Conservation (phyloP, 169 alveolate genomes). For the Babesia ovata region DNA sequence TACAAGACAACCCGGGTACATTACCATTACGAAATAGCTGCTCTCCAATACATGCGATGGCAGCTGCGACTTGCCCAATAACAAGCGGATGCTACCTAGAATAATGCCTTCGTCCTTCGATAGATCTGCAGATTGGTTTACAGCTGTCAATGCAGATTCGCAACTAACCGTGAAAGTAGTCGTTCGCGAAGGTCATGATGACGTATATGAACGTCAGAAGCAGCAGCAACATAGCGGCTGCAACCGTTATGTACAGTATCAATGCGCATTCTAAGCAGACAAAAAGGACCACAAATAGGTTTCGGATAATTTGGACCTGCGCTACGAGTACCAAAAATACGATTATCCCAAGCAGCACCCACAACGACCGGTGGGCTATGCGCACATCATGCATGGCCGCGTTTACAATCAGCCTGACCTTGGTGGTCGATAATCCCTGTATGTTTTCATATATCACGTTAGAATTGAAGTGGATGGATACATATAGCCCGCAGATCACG, state of each 20-base stretch:
- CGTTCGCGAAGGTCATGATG: conserved; percentile 39
- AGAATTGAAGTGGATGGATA: background rate
- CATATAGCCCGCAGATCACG: conserved; percentile 5
- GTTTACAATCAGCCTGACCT: background rate
- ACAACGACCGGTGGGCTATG: background rate
- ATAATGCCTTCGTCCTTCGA: conserved; percentile 30
- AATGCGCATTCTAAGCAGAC: conserved; percentile 2
- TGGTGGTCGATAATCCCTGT: background rate
- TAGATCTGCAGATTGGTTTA: conserved; percentile 11
- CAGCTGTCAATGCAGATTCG: background rate
- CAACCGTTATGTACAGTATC: conserved; percentile 5
- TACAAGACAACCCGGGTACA: conserved; percentile 39
- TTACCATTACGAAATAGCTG: conserved; percentile 16
- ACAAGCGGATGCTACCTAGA: conserved; percentile 12
- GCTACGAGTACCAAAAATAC: background rate
- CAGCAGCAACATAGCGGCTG: conserved; percentile 4
- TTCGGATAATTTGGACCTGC: background rate
- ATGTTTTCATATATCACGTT: conserved; percentile 2
- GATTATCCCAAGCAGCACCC: conserved; percentile 4
- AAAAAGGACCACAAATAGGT: background rate
- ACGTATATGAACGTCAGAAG: conserved; percentile 28
- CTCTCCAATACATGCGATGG: conserved; percentile 33
- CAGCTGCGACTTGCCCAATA: conserved; percentile 27
- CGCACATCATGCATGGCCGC: background rate
- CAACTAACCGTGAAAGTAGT: conserved; percentile 40